Evolutionary conservation across 768 basidiomycete genomes (phyloP).

Genomic region (Phlebiopsis flavidoalba): DNA sequence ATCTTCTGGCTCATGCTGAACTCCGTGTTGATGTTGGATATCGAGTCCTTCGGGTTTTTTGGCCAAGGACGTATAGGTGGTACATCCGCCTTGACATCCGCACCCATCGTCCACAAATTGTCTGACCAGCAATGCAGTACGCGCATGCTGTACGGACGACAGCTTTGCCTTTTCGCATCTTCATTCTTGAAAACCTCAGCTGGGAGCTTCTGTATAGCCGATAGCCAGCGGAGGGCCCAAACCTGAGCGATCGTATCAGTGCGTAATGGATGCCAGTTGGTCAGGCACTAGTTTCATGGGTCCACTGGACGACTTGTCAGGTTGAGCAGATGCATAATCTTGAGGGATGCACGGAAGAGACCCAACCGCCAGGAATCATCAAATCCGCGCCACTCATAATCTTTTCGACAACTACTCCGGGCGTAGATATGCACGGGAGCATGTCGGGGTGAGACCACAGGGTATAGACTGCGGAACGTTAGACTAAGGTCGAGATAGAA

Average conservation of each 20-base stretch:
- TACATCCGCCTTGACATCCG: conserved; percentile 43
- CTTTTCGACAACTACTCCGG: conserved; percentile 62
- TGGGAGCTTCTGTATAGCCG: conserved; percentile 50
- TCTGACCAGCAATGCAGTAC: conserved; percentile 78
- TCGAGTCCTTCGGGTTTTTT: not conserved
- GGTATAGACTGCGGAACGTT: conserved; percentile 50
- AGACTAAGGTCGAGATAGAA: not conserved
- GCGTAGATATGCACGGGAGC: conserved; percentile 68
- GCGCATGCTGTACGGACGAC: too few relatives aligned
- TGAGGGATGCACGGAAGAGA: conserved; percentile 6
- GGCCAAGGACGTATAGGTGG: conserved; percentile 26
- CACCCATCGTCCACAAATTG: conserved; percentile 65
- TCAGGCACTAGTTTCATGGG: conserved; percentile 36
- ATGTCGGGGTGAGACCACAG: conserved; percentile 71
- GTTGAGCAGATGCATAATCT: conserved; percentile 1
- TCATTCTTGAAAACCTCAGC: not conserved
- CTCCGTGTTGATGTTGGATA: not conserved
- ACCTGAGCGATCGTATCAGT: conserved; percentile 32
- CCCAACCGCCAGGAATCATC: conserved; percentile 83
- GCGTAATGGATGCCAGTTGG: conserved; percentile 61
- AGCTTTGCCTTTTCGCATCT: conserved; percentile 72
- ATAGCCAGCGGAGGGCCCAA: conserved; percentile 65
- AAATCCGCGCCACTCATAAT: conserved; percentile 80
- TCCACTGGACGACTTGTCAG: conserved; percentile 55
- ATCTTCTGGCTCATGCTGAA: not conserved